Base-by-base conservation (phyloP, 192 early-diverging fungal species). In the Backusella psychrophila region DNA sequence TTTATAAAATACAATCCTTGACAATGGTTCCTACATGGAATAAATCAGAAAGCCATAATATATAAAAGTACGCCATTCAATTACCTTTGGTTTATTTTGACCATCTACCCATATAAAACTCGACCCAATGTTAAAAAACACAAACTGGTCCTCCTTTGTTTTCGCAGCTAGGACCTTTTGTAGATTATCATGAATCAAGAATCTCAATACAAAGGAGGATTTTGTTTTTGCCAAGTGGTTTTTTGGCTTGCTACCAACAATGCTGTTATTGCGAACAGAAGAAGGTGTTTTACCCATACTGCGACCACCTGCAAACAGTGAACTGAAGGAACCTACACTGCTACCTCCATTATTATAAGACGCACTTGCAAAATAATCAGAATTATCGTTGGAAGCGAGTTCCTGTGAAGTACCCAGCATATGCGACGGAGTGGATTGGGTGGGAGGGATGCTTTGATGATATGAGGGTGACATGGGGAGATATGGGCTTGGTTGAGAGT, bases 51-150 rank as follows among this genome's bases (percentile, higher is more conserved):
- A 39, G 0, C 38, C 33, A 33, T 33, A 33, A 33, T 33, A 39
- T 39, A 11, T 12, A 39, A 2, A 39, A 39, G 38, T 11, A 3
- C 38, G 11, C 38, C 38, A 12, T 39, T 39, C 11, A 39, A 11
- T 11, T 73, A 78, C 77, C 89, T 90, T 89, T 52, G 88, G 82
- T 12, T 88, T 84, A 23, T 84, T 82, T 6, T 76, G 65, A 46
- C 90, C 84, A 72, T 95, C 92, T 33, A 83, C 85, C 92, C 93
- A 96, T 26, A 89, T 77, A 74, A 96, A 90, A 23, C 88, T 87
- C 34, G 84, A 77, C 17, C 95, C 95, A 23, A 89, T 76, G 72
- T 95, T 96, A 78, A 86, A 88, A 77, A 95, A 93, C 66, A 95
- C 71, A 76, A 91, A 94, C 0, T 87, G 85, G 36, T 88, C 85